Evolutionary conservation across 176 grass and related monocot species (phyloP).

Genomic region (Musa schizocarpa): DNA sequence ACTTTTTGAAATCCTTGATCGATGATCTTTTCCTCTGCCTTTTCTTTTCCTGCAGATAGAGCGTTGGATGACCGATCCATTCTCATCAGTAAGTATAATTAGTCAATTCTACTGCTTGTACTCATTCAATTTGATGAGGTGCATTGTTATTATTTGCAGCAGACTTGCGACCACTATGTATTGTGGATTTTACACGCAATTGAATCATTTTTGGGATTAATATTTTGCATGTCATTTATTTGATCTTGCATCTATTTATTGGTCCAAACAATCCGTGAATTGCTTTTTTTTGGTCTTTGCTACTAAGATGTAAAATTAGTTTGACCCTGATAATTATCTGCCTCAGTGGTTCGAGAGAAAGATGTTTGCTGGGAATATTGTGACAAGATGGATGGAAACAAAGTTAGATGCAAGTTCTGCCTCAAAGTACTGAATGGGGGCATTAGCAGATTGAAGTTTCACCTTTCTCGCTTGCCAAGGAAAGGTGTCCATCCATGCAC

Average conservation of each 20-base stretch:
- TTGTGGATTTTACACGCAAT: background rate
- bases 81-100: background rate
- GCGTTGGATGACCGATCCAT: background rate
- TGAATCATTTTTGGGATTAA: background rate
- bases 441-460: constrained; percentile 91
- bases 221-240: background rate
- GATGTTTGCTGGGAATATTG: constrained; percentile 96
- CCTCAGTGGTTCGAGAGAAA: constrained; percentile 70
- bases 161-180: background rate
- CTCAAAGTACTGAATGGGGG: constrained; percentile 82
- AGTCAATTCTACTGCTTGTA: background rate
- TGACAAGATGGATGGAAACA: constrained; percentile 92
- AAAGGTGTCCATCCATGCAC: constrained; percentile 79
- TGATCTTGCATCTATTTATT: background rate
- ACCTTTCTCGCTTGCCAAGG: constrained; percentile 71
- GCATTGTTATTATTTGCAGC: background rate
- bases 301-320: background rate
- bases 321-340: background rate
- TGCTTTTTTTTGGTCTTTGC: background rate
- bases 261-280: background rate
- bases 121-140: background rate
- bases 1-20: background rate
- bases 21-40: background rate
- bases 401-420: constrained; percentile 84
- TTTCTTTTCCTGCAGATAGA: background rate